Base-by-base conservation (phyloP, 2,329 filamentous ascomycete genomes). In the Ustulina deusta region DNA sequence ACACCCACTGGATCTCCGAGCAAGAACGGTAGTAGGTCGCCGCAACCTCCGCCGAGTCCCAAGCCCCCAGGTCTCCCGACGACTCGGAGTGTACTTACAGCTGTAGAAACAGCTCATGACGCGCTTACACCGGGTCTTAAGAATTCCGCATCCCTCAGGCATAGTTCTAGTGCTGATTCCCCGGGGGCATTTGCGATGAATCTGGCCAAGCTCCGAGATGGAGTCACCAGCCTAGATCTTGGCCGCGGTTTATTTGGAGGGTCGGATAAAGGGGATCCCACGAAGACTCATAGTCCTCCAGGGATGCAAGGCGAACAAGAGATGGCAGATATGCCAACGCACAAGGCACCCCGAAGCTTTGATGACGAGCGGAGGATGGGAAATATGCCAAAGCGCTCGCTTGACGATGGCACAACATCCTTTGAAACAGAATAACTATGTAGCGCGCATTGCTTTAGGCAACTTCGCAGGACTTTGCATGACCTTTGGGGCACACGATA, bases 91-190 rank as follows among this genome's bases (percentile, higher is more conserved):
- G 87, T 91, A 3, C 79, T 91, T 20, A 80, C 85, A 0, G 85
- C 85, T 0, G 83, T 91, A 3, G 89, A 91, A 75, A 87, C 84
- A 1, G 84, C 86, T 0, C 83, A 90, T 63, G 81, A 84, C 49
- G 82, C 83, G 5, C 74, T 87, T 22, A 87, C 84, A 1, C 82
- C 83, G 0, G 78, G 78, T 3, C 65, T 72, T 11, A 71, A 34
- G 11, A 74, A 76, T 3, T 75, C 80, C n/a, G 73, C 79, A 2
- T 71, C 80, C 25, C 74, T 85, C 2, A 79, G 81, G 44, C 81
- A 82, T 20, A 85, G 83, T 68, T 78, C 79, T 1, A 85, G 83
- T 36, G 80, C 83, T 3, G 83, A 85, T 48, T 80, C 77, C 7
- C 76, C 81, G 1, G 81, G 79, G n/a, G 78, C 84, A 3, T 81